Base-by-base conservation (phyloP, 345 rosid species). In the Populus tremula region DNA sequence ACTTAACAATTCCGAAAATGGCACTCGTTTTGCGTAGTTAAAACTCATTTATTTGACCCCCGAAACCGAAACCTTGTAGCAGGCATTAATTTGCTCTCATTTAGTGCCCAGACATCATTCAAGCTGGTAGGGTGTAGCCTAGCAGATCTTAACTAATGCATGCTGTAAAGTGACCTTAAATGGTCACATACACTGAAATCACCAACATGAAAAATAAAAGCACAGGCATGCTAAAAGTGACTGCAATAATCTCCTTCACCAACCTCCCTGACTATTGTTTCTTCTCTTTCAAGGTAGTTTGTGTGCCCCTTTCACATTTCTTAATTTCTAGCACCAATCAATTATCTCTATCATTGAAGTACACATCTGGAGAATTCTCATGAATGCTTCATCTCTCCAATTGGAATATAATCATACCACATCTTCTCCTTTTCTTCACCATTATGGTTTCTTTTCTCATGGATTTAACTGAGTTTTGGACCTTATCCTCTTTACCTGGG, bases 251-350 rank as follows among this genome's bases (percentile, higher is more conserved):
- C 56, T 62, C 47, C 49, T 74, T 12, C 50, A 65, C 45, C 78
- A 66, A 75, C 43, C 17, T 75, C 2, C 47, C 33, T 75, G 13
- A 47, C 64, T 35, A 65, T 27, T 29, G 43, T 76, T 76, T 56
- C 67, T 68, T 67, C 73, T 38, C 27, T 38, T 76, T 56, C 14
- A 76, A 76, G 74, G 12, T 54, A 56, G 27, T 56, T 20, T 11
- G 21, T 39, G 61, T 63, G 29, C 43, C 56, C 6, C 4, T 50
- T 64, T 31, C 62, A 29, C 70, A 45, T 65, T 45, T 74, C 62
- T 65, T 33, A 33, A 33, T 33, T 63, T 65, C 69, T 25, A 38
- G 20, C 17, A 36, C 9, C 49, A 56, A 72, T 56, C 8, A 56
- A n/a, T 23, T 7, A 59, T 73, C 35, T 16, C 77, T 17, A 63